Evolutionary conservation across 306 rosid genomes (phyloP).

Genomic region (Acacia melanoxylon): DNA sequence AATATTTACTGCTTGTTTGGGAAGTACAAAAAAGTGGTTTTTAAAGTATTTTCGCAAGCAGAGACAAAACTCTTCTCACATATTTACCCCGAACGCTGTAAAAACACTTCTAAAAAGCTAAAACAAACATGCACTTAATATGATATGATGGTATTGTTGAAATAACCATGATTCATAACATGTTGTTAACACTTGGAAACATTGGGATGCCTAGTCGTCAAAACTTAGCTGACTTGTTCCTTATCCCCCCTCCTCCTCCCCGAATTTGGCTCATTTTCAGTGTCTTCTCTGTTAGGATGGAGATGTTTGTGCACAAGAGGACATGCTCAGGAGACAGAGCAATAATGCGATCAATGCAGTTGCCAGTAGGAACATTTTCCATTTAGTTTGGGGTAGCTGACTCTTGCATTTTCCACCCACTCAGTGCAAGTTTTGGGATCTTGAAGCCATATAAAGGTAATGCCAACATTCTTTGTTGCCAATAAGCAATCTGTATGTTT

Average conservation of each 20-base stretch:
- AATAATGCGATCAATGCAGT: constrained; percentile 56
- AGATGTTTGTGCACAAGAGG: constrained; percentile 63
- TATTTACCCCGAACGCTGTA: too few species aligned
- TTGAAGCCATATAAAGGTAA: constrained; percentile 8
- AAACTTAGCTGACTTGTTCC: not conserved
- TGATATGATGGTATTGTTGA: not conserved
- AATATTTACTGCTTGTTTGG: not conserved
- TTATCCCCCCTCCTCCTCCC: not conserved
- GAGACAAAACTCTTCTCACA: too few species aligned
- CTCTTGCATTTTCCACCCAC: not conserved
- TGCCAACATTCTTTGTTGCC: not conserved
- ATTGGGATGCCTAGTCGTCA: not conserved
- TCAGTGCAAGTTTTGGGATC: not conserved
- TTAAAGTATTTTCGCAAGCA: too few species aligned
- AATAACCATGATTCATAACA: not conserved
- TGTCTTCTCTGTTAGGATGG: constrained; percentile 60
- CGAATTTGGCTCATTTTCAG: not conserved
- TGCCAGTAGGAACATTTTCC: constrained; percentile 88
- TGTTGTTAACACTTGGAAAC: not conserved
- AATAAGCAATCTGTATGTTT: constrained; percentile 27
- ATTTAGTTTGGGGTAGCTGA: constrained; percentile 80
- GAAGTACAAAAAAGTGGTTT: too few species aligned
- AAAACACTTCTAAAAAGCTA: too few species aligned
- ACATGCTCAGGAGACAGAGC: constrained; percentile 73
- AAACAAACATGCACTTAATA: not conserved